These are phyloP conservation scores for Chrysoporthe austroafricana DNA, from an alignment of 2,329 filamentous ascomycete species.

Conservation along the genomic window DNA sequence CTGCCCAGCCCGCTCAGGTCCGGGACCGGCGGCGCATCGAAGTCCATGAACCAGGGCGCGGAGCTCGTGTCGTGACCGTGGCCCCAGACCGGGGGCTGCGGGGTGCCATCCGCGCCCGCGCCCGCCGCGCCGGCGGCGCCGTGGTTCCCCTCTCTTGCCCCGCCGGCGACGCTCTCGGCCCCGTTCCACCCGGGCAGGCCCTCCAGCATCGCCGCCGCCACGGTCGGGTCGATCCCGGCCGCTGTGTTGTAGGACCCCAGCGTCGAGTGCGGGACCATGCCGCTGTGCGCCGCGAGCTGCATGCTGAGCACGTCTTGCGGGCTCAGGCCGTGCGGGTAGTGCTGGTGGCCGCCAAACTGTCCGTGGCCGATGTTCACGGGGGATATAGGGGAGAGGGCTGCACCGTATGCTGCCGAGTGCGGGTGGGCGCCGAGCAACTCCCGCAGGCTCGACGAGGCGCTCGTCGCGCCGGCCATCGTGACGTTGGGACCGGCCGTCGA, in stretches of 20 bases:
- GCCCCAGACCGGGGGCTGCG: slow-evolving; percentile 37
- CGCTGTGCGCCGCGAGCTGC: slow-evolving; percentile 43
- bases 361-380: slow-evolving; percentile 48
- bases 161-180: slow-evolving; percentile 40
- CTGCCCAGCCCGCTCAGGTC: slow-evolving; percentile 49
- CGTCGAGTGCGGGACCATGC: slow-evolving; percentile 57
- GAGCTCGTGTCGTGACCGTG: slow-evolving; percentile 49
- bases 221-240: slow-evolving; percentile 38
- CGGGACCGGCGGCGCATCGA: slow-evolving; percentile 73
- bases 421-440: slow-evolving; percentile 42
- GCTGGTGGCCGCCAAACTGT: slow-evolving; percentile 39
- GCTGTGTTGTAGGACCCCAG: slow-evolving; percentile 43
- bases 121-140: slow-evolving; percentile 32
- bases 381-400: slow-evolving; percentile 55
- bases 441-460: slow-evolving; percentile 45
- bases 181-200: slow-evolving; percentile 48
- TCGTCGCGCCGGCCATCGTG: slow-evolving; percentile 47
- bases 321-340: slow-evolving; percentile 47
- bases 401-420: slow-evolving; percentile 48
- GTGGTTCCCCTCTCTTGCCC: slow-evolving; percentile 31
- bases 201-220: slow-evolving; percentile 46
- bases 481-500: slow-evolving; percentile 44
- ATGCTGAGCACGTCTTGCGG: slow-evolving; percentile 53
- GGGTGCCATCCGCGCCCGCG: slow-evolving; percentile 11
- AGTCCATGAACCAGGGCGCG: slow-evolving; percentile 87